Evolutionary conservation across 176 grass and related monocot genomes (phyloP), one percentile per base, ranked within the genome.

Genomic region (Ensete ventricosum): DNA sequence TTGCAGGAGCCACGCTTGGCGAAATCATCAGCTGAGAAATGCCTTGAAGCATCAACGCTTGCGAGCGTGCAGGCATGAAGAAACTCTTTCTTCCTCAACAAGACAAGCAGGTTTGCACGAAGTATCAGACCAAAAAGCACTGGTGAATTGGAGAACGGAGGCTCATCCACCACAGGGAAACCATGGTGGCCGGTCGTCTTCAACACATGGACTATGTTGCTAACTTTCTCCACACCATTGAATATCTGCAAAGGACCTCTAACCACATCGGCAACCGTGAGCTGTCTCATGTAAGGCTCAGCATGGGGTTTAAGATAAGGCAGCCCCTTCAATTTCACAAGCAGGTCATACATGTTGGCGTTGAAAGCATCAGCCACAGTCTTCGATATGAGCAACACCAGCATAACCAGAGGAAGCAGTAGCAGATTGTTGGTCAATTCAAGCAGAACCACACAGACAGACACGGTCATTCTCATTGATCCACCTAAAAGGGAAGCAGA

Each of bases 401-500:
- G 77, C 94, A 97, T 97, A 66, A 97, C 88, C 55, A 97, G 73
- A 68, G 94, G 94, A 73, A 97, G 94, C 76, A 93, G 79, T 54
- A 90, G 81, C 14, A 97, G 84, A 27, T 97, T 97, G 80, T 93
- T 93, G 25, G 94, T 97, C 60, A 97, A 72, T 69, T 97, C 94
- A 73, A 97, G 77, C 22, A 97, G 76, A 54, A 97, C 63, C 43
- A 97, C 85, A 81, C 94, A 97, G 71, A 93, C 88, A 10, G 94
- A 93, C 53, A 97, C 94, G 12, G 94, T 97, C 88, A 93, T 91
- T 80, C 94, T 82, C 90, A 97, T 93, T 29, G 94, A 85, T 75
- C 94, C 94, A 58, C 94, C 90, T 64, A 97, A 81, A 81, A 97
- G 87, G 78, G 94, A 87, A 67, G 94, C 84, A 65, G 94, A 93